These are phyloP conservation scores for Aspergillus fumigatiaffinis DNA, from an alignment of 2,329 filamentous ascomycete genomes.

Conservation along the genomic window DNA sequence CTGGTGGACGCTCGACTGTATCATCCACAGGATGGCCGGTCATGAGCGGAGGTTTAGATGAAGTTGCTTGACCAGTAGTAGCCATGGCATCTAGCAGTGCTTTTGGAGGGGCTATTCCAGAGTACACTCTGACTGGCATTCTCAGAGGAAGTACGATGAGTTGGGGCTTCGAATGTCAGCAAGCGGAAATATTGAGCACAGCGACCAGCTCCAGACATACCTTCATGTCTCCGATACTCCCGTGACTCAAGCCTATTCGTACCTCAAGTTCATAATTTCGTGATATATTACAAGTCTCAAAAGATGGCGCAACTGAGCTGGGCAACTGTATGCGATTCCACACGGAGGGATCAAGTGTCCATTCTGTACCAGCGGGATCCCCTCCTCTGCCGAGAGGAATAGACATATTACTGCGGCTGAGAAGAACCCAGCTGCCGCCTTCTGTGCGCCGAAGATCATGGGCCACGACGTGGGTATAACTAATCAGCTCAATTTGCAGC, in stretches of 20 bases:
- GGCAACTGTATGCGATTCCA: constrained; percentile 74
- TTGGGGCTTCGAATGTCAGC: constrained; percentile 54
- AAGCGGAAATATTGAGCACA: background rate
- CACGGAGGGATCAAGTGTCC: constrained; percentile 63
- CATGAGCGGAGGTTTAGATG: constrained; percentile 14
- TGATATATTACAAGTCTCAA: constrained; percentile 81
- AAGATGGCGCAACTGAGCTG: constrained; percentile 81
- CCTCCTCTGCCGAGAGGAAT: constrained; percentile 61
- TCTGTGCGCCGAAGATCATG: constrained; percentile 71
- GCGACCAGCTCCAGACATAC: constrained; percentile 30
- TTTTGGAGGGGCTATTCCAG: constrained; percentile 77
- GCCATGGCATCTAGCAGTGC: constrained; percentile 67
- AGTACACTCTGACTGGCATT: constrained; percentile 77
- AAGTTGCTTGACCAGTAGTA: constrained; percentile 23
- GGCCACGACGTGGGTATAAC: constrained; percentile 73
- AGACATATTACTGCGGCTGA: constrained; percentile 66
- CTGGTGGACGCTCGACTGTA: constrained; percentile 32
- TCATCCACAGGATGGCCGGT: constrained; percentile 21
- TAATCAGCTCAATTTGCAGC: constrained; percentile 76
- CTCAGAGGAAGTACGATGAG: constrained; percentile 73
- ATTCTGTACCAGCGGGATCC: constrained; percentile 62
- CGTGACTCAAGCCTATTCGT: constrained; percentile 72
- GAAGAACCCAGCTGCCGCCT: constrained; percentile 69
- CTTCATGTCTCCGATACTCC: constrained; percentile 52
- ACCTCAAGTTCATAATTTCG: constrained; percentile 81